Conservation (phyloP, 768 basidiomycete species). For the Rhodotorula babjevae region DNA sequence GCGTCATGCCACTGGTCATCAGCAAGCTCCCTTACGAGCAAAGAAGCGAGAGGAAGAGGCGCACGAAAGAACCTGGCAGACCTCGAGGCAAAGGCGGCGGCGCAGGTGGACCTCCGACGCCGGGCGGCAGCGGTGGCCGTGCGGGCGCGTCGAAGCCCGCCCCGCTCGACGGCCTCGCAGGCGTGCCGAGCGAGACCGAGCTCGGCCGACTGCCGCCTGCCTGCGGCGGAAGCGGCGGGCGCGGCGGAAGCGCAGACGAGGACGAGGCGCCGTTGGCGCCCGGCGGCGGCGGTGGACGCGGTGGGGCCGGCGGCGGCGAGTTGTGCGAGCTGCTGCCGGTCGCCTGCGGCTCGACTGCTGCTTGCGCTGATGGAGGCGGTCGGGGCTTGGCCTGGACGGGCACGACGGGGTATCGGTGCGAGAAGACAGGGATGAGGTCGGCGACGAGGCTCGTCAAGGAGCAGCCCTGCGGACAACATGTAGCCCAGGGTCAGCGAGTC, state of each 20-base stretch:
- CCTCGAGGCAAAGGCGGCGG: constrained; percentile 11
- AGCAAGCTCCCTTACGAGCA: too few species aligned
- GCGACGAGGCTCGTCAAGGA: constrained; percentile 67
- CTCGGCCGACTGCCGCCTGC: not conserved
- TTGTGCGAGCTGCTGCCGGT: constrained; percentile 20
- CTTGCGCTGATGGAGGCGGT: constrained; percentile 22
- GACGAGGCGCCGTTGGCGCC: constrained; percentile 35
- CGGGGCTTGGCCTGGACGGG: constrained; percentile 21
- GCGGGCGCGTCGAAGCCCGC: not conserved
- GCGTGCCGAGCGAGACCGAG: not conserved
- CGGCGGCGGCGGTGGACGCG: constrained; percentile 47
- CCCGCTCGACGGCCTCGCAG: not conserved
- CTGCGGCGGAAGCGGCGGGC: not conserved
- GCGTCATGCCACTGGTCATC: too few species aligned
- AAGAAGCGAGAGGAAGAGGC: constrained; percentile 39
- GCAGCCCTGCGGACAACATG: constrained; percentile 58
- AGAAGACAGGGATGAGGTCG: constrained; percentile 76
- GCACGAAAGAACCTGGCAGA: constrained; percentile 37
- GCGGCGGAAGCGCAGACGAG: not conserved
- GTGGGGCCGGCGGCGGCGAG: constrained; percentile 39
- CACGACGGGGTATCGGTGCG: not conserved
- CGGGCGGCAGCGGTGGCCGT: constrained; percentile 28
- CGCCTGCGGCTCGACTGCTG: not conserved
- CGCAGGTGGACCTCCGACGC: not conserved
- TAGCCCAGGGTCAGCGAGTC: too few species aligned